Percentiles rank a stretch among this genome's conserved stretches.
phyloP scores from a whole-genome alignment of 768 basidiomycete species.

The Trametes elegans region DNA sequence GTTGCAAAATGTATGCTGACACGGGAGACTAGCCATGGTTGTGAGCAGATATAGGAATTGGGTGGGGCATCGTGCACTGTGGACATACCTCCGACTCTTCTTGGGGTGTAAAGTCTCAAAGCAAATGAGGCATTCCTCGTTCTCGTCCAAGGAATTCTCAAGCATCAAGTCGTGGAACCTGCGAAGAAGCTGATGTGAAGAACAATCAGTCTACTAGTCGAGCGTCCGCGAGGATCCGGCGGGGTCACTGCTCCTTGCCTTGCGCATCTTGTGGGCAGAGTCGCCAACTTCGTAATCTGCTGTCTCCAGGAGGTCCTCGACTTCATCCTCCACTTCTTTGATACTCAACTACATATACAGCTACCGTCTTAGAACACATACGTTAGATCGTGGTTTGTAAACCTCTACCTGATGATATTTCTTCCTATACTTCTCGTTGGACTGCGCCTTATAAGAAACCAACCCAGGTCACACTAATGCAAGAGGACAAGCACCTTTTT shows the following conservation, averaged over 20 bases:
- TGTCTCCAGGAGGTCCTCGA: conserved; percentile 35
- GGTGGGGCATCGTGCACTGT: no score
- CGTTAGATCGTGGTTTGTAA: no score
- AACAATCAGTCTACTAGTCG: background rate
- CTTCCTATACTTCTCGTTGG: conserved; percentile 23
- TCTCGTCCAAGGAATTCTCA: conserved; percentile 34
- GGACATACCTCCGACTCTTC: conserved; percentile 36
- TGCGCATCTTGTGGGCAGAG: conserved; percentile 38
- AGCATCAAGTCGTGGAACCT: conserved; percentile 39
- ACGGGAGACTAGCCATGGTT: conserved; percentile 36
- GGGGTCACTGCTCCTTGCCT: conserved; percentile 35
- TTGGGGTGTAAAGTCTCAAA: conserved; percentile 32
- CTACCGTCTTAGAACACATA: no score
- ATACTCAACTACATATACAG: conserved; percentile 31
- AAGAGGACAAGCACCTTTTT: conserved; percentile 28
- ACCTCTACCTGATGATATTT: conserved; percentile 21
- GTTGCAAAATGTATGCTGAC: conserved; percentile 44
- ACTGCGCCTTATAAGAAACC: conserved; percentile 20
- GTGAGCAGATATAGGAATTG: no score
- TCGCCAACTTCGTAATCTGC: conserved; percentile 33
- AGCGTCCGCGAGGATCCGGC: background rate
- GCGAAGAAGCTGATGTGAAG: conserved; percentile 37
- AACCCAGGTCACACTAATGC: background rate
- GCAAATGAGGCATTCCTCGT: conserved; percentile 42
- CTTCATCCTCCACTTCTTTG: conserved; percentile 38